Conservation (phyloP, 257 asterid species). For the Coffea canephora region DNA sequence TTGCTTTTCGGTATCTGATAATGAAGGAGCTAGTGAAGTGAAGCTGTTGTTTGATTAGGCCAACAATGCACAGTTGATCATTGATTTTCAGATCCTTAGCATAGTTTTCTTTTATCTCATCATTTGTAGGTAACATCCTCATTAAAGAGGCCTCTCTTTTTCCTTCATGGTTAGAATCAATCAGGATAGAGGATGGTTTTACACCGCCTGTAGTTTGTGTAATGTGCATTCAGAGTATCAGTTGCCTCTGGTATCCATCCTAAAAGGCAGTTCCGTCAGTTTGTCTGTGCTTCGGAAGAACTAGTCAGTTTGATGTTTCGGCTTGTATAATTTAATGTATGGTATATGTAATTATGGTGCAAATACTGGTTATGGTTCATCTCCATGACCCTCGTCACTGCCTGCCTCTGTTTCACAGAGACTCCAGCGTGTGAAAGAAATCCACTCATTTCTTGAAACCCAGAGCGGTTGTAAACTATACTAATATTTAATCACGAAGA, state of each 20-base stretch:
- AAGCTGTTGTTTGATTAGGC: constrained; percentile 7
- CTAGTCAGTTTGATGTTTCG: neutral
- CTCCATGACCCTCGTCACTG: neutral
- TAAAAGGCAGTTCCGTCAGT: neutral
- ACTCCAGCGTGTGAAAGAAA: neutral
- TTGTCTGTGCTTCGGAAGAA: neutral
- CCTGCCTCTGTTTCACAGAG: neutral
- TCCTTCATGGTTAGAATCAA: constrained; percentile 1
- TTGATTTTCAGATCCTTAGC: neutral
- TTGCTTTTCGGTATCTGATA: constrained; percentile 76
- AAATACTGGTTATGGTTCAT: neutral
- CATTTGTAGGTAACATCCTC: constrained; percentile 3
- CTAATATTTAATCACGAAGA: neutral
- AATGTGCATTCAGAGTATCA: neutral
- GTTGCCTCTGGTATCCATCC: neutral
- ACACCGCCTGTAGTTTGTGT: neutral
- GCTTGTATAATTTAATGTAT: neutral
- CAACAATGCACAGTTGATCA: neutral
- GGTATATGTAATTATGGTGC: neutral
- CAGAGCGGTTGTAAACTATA: neutral
- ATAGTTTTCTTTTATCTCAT: neutral
- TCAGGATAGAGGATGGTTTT: neutral
- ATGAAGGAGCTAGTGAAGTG: constrained; percentile 74
- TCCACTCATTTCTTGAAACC: neutral
- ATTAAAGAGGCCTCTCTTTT: neutral